Evolutionary conservation across 2,329 filamentous ascomycete genomes (phyloP).

Genomic region (Phaeosphaeria sp.): DNA sequence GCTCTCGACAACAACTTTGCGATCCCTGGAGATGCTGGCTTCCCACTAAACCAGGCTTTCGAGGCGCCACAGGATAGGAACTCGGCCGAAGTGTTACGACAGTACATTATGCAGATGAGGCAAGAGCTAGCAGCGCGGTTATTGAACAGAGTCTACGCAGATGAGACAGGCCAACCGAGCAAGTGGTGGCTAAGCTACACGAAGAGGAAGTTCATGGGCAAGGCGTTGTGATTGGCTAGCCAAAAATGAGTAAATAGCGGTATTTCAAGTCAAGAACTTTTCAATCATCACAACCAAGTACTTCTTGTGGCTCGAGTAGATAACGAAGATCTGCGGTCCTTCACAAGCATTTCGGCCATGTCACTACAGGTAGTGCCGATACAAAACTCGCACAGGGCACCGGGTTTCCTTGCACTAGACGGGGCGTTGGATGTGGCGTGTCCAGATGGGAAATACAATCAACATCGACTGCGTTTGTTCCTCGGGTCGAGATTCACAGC

Average conservation of each 20-base stretch:
- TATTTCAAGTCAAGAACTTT: neutral
- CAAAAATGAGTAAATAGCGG: neutral
- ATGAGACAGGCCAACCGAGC: slow-evolving; percentile 68
- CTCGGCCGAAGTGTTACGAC: slow-evolving; percentile 85
- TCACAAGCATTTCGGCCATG: too few relatives aligned
- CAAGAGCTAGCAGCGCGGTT: slow-evolving; percentile 88
- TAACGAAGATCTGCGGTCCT: too few relatives aligned
- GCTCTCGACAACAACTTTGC: slow-evolving; percentile 94
- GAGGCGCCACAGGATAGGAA: slow-evolving; percentile 86
- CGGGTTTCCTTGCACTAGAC: too few relatives aligned
- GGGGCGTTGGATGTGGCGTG: too few relatives aligned
- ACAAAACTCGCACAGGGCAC: too few relatives aligned
- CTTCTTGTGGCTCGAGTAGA: too few relatives aligned
- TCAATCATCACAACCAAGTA: neutral
- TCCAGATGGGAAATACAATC: too few relatives aligned
- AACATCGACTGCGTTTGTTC: too few relatives aligned
- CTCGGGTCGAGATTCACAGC: too few relatives aligned
- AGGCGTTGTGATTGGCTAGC: slow-evolving; percentile 56
- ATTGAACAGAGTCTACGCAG: slow-evolving; percentile 85
- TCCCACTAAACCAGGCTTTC: slow-evolving; percentile 96
- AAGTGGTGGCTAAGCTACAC: slow-evolving; percentile 98
- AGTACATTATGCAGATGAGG: slow-evolving; percentile 90
- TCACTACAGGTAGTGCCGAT: too few relatives aligned
- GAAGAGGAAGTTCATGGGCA: slow-evolving; percentile 99
- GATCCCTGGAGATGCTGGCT: slow-evolving; percentile 90